Percentiles rank a stretch among this genome's conserved stretches.
Evolutionary conservation across 331 rosid genomes (phyloP).

Genomic region (Ulmus americana): DNA sequence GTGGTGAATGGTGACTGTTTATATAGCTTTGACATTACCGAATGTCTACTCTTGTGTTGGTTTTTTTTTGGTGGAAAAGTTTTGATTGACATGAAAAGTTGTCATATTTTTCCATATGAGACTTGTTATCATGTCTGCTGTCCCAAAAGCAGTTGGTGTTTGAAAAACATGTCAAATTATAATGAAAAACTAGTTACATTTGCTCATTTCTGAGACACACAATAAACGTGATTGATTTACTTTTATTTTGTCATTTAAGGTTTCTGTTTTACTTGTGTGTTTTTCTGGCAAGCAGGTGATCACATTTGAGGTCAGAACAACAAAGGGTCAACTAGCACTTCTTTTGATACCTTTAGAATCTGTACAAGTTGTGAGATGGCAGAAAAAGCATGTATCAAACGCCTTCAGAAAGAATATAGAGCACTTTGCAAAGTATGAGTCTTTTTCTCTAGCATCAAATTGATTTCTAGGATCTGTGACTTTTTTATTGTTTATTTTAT

Average conservation of each 20-base stretch:
- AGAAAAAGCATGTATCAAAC: slow-evolving; percentile 79
- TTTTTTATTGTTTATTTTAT: background rate
- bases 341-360: slow-evolving; percentile 19
- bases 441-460: slow-evolving; percentile 10
- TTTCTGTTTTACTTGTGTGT: background rate
- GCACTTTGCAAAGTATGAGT: slow-evolving; percentile 78
- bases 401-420: slow-evolving; percentile 93
- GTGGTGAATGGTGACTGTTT: too few species aligned
- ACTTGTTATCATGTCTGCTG: too few species aligned
- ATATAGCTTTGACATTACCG: too few species aligned
- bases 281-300: slow-evolving; percentile 28
- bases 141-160: too few species aligned
- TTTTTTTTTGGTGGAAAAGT: too few species aligned
- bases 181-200: too few species aligned
- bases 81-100: too few species aligned
- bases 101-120: too few species aligned
- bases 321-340: slow-evolving; percentile 15
- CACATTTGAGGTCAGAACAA: slow-evolving; percentile 17
- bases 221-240: background rate
- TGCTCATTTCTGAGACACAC: too few species aligned
- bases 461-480: slow-evolving; percentile 7
- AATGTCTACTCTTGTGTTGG: too few species aligned
- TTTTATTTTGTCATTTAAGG: background rate
- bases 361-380: slow-evolving; percentile 57
- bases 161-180: too few species aligned